Evolutionary conservation across 805 yeast genomes (phyloP).

Genomic region (Myxozyma melibiosi): DNA sequence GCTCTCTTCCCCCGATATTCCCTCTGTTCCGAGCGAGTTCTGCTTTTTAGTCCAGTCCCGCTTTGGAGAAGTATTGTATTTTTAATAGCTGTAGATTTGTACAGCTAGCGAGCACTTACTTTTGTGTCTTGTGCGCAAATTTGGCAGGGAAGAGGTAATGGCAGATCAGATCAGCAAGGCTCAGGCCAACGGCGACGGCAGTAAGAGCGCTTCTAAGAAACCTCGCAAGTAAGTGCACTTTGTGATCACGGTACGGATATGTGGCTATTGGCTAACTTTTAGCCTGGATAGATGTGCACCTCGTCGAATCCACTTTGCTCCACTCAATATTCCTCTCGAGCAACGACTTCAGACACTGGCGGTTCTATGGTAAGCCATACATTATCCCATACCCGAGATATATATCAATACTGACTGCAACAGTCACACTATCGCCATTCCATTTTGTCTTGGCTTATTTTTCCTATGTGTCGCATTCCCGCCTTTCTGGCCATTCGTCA

Average conservation of each 20-base stretch:
- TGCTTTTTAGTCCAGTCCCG: no score
- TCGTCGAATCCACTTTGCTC: slow-evolving; percentile 47
- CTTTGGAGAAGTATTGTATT: no score
- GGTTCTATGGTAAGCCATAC: slow-evolving; percentile 55
- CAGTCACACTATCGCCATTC: slow-evolving; percentile 30
- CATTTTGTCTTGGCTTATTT: slow-evolving; percentile 42
- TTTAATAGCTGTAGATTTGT: no score
- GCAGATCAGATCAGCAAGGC: neutral
- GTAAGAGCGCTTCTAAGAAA: neutral
- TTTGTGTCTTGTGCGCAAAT: no score
- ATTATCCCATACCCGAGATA: neutral
- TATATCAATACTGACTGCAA: neutral
- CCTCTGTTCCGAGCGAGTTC: no score
- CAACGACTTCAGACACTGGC: slow-evolving; percentile 66
- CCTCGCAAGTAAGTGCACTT: no score
- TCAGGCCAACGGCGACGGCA: neutral
- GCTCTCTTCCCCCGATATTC: no score
- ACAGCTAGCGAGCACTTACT: no score
- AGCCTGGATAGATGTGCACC: neutral
- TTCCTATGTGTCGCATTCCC: slow-evolving; percentile 62
- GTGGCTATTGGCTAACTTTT: neutral
- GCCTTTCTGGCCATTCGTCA: slow-evolving; percentile 64
- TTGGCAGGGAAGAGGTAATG: no score
- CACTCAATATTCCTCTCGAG: slow-evolving; percentile 55
- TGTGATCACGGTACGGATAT: neutral